Percentiles rank a stretch among this genome's conserved stretches.
Evolutionary conservation across 2,329 filamentous ascomycete species (phyloP).

Genomic region (Teratosphaeria zuluensis): DNA sequence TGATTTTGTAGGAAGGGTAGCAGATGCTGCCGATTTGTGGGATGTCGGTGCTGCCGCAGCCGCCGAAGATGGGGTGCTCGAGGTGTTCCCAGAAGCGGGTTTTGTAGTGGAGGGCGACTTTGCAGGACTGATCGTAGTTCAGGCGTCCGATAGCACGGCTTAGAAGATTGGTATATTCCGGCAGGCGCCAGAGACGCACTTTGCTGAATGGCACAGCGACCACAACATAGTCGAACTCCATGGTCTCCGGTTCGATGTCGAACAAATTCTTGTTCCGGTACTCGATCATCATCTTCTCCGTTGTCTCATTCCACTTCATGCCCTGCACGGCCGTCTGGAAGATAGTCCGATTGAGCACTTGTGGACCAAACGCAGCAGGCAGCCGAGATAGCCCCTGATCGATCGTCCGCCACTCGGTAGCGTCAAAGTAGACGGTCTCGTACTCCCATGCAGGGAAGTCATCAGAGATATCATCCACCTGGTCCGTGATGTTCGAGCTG

Average conservation of each 20-base stretch:
- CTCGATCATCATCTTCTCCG: conserved; percentile 47
- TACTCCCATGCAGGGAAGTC: conserved; percentile 45
- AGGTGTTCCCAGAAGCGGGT: conserved; percentile 53
- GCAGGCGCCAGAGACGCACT: conserved; percentile 53
- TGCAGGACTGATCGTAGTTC: conserved; percentile 43
- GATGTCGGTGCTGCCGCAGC: conserved; percentile 53
- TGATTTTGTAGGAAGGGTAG: conserved; percentile 59
- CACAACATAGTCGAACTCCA: conserved; percentile 57
- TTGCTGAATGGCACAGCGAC: conserved; percentile 56
- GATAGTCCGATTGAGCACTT: conserved; percentile 47
- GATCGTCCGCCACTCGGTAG: conserved; percentile 55
- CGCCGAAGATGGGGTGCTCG: conserved; percentile 50
- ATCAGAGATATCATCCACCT: conserved; percentile 35
- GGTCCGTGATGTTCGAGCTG: conserved; percentile 46
- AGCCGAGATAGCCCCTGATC: conserved; percentile 52
- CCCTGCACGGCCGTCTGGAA: conserved; percentile 50
- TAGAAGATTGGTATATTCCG: conserved; percentile 42
- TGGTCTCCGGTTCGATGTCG: conserved; percentile 33
- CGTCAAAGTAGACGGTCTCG: conserved; percentile 51
- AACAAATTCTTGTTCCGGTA: conserved; percentile 44
- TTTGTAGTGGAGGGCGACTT: conserved; percentile 57
- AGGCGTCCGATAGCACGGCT: conserved; percentile 39
- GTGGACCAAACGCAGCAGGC: conserved; percentile 52
- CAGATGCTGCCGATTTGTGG: conserved; percentile 53
- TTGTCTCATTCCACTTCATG: conserved; percentile 42